phyloP scores from a whole-genome alignment of 1,139 yeast species.

The Diutina catenulata region DNA sequence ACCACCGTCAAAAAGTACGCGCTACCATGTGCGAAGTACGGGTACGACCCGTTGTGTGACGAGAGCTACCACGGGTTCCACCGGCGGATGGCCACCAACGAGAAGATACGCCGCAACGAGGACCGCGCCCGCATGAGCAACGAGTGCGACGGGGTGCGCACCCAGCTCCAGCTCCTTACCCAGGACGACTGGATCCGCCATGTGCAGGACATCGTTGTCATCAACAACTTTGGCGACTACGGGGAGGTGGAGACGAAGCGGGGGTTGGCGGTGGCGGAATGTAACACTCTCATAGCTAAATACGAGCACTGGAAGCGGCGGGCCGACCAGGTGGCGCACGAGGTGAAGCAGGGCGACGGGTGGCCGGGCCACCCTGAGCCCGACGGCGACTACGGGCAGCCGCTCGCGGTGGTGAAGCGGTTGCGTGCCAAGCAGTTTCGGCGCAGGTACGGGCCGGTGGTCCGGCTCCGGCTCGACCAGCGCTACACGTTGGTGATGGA shows the following conservation, averaged over 20 bases:
- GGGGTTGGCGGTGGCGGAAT: not conserved
- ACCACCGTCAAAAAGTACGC: no score
- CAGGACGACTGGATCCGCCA: constrained; percentile 1
- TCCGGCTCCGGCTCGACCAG: no score
- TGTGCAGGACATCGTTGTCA: not conserved
- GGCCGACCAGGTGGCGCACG: not conserved
- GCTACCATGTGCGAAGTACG: no score
- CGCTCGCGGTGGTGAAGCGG: no score
- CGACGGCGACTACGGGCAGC: no score
- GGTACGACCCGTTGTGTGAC: not conserved
- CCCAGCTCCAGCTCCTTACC: not conserved
- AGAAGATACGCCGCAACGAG: not conserved
- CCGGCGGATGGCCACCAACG: not conserved
- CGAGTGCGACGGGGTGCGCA: not conserved
- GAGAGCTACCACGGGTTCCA: constrained; percentile 1
- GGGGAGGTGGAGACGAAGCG: not conserved
- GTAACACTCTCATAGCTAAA: not conserved
- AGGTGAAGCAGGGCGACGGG: not conserved
- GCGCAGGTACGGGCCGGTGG: no score
- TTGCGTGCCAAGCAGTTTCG: no score
- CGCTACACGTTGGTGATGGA: no score
- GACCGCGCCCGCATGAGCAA: not conserved
- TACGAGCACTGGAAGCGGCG: not conserved
- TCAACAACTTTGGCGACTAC: not conserved
- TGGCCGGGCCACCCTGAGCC: no score